Base-by-base conservation (phyloP, 768 basidiomycete species). In the Auricularia cornea region DNA sequence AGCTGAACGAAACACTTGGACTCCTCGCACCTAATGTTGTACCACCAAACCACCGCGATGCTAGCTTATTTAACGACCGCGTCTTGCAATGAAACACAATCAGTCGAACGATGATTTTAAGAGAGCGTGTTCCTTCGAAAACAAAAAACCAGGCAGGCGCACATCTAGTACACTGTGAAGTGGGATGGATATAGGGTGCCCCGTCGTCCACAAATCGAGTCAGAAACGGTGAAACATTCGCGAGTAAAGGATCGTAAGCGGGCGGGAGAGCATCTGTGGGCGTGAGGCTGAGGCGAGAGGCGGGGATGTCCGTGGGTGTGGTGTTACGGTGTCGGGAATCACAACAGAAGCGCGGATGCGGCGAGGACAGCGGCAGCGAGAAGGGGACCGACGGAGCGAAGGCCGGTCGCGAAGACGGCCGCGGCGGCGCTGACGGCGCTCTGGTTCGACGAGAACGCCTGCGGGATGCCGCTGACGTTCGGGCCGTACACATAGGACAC, bases 401-500 rank as follows among this genome's bases (percentile, higher is more conserved):
- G 14, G 26, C 54, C 54, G 28, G 52, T 60, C 69, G 28, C 60
- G 29, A 30, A 48, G 1, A 40, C 61, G 23, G 60, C 68, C 3
- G 80, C 81, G 59, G 80, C 82, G 66, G 81, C 83, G 31, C 87
- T 70, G 59, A 85, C 67, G 5, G 81, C 82, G 0, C 84, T 81
- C 56, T 77, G 72, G 68, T 90, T 90, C 64, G 84, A 84, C 70
- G 84, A 83, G 0, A 75, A 69, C 63, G 90, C 77, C 11, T 75
- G 72, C 0, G 89, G 89, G 0, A 78, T 81, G 63, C 81, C 67
- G 6, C 85, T 79, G 6, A 79, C 68, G 72, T 89, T 88, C 51
- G 78, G 29, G 64, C 78, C 80, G 68, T 90, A 90, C 10, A 84
- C 77, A 70, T 90, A 90, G 12, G 85, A 85, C 3, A 63, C 57